Conservation (phyloP, 345 rosid genomes). For the Pugionium cornutum region DNA sequence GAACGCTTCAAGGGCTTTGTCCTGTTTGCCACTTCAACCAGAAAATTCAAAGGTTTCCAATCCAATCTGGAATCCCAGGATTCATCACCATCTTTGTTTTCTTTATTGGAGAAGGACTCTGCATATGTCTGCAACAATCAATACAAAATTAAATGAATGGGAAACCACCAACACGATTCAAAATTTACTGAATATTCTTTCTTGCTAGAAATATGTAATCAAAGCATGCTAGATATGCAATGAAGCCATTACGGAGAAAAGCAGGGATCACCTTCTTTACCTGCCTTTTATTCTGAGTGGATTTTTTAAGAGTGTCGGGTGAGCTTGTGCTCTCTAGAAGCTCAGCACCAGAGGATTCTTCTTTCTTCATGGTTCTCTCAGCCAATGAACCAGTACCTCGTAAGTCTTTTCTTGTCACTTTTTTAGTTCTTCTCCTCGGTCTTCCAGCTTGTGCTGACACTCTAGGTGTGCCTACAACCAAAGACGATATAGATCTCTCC, state of each 20-base stretch:
- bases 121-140: constrained; percentile 44
- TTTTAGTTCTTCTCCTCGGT: constrained; percentile 75
- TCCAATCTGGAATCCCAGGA: constrained; percentile 65
- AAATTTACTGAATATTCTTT: neutral
- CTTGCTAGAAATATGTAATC: neutral
- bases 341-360: constrained; percentile 59
- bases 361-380: constrained; percentile 54
- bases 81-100: constrained; percentile 49
- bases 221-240: constrained; percentile 12
- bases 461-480: constrained; percentile 83
- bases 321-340: constrained; percentile 60
- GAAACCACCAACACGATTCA: neutral
- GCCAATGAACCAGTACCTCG: constrained; percentile 50
- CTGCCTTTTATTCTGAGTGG: constrained; percentile 64
- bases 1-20: constrained; percentile 68
- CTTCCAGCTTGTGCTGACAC: constrained; percentile 61
- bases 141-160: constrained; percentile 5
- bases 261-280: constrained; percentile 46
- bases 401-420: constrained; percentile 56
- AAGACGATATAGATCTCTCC: constrained; percentile 90
- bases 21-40: constrained; percentile 92
- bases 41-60: constrained; percentile 92
- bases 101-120: constrained; percentile 42
- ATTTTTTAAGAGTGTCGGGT: constrained; percentile 60
- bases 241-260: constrained; percentile 1